Base-by-base conservation (phyloP, 2,329 filamentous ascomycete genomes). In the Conoideocrella luteorostrata region DNA sequence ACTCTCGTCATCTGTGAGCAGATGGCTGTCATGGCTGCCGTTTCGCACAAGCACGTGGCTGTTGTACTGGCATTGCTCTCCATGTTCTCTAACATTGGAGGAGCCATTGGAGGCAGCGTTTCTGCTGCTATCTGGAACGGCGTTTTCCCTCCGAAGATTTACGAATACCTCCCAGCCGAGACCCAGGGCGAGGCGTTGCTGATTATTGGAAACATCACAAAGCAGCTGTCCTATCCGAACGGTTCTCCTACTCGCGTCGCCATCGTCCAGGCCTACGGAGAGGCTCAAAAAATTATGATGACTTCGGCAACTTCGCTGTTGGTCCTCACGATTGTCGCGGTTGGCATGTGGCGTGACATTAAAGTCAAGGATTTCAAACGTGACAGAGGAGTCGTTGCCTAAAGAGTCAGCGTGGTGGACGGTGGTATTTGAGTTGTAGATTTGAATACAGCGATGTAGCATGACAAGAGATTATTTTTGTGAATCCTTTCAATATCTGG, bases 251-350 rank as follows among this genome's bases (percentile, higher is more conserved):
- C 58, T 11, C 58, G 71, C 9, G 48, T 55, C 11, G 72, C 64
- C 4, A 70, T 72, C 42, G 58, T 65, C 15, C 39, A 54, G 9
- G 68, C 70, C 3, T 75, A 74, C 47, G 68, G 61, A 2, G 62
- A 69, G 24, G 60, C 66, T 3, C 69, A 75, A 58, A 61, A 51
- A 38, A 48, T 52, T 29, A 60, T 61, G 59, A 48, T 62, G 6
- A 57, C 56, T 43, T 53, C 55, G 3, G 58, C 57, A 2, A 50
- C 49, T 9, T 43, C 47, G 7, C 44, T 55, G 12, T 44, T 52
- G 34, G 46, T 45, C 10, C n/a, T 57, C 13, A 39, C 43, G 3
- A 41, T 55, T 13, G 32, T 50, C 6, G 45, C 50, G 6, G 50
- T 56, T 11, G 37, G 41, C n/a, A 44, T 50, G 15, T 54, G 55